A percentile compares a stretch with the other conserved stretches of the same genome.
phyloP scores from a whole-genome alignment of 176 grass and related monocot genomes.

The Triticum turgidum region DNA sequence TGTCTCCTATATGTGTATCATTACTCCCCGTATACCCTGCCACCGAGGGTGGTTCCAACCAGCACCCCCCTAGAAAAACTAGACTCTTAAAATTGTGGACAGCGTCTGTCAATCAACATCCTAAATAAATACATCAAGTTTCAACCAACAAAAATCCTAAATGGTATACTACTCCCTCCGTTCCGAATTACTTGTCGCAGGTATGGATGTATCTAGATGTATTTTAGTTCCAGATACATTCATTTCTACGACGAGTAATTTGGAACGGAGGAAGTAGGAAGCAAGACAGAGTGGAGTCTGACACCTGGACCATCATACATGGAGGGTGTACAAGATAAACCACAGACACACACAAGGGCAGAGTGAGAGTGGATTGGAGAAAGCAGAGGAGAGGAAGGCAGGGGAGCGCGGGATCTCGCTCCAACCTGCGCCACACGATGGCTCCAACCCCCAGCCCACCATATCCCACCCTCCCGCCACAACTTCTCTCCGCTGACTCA shows the following conservation, averaged over 20 bases:
- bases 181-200: no score
- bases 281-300: neutral
- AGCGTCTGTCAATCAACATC: no score
- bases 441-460: neutral
- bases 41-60: no score
- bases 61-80: no score
- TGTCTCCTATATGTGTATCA: no score
- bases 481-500: neutral
- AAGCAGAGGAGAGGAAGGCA: neutral
- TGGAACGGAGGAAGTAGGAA: neutral
- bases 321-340: neutral
- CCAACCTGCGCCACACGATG: neutral
- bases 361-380: neutral
- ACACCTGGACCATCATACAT: neutral
- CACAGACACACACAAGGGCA: neutral
- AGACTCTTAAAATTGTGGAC: no score
- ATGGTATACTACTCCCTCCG: neutral
- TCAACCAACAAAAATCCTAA: neutral
- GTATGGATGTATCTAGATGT: no score
- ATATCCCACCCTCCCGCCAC: neutral
- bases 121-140: no score
- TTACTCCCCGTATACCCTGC: no score
- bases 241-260: no score
- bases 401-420: neutral
- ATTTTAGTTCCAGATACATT: no score